A percentile compares a stretch with the other conserved stretches of the same genome.
Evolutionary conservation across 2,329 filamentous ascomycete genomes (phyloP).

Genomic region (Calonectria hongkongensis): DNA sequence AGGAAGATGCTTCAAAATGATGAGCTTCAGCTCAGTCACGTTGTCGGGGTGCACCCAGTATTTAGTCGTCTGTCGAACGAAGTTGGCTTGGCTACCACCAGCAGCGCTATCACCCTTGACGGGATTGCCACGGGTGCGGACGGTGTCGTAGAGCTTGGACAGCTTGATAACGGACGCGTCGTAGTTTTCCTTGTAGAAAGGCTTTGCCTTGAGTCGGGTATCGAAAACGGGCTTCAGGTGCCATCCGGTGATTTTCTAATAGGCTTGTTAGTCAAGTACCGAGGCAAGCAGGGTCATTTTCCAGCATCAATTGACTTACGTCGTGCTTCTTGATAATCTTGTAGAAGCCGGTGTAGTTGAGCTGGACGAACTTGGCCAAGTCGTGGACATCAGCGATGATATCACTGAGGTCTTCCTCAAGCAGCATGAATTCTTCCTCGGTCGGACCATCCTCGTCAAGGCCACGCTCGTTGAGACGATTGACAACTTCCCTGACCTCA

Average conservation of each 20-base stretch:
- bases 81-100: constrained; percentile 94
- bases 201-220: constrained; percentile 93
- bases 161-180: constrained; percentile 96
- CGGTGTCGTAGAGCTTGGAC: constrained; percentile 95
- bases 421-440: constrained; percentile 94
- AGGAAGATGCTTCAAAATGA: constrained; percentile 97
- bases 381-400: constrained; percentile 99
- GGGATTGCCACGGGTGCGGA: constrained; percentile 93
- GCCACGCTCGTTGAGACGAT: constrained; percentile 79
- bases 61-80: constrained; percentile 97
- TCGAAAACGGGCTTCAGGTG: constrained; percentile 97
- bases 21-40: constrained; percentile 97
- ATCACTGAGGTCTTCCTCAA: constrained; percentile 96
- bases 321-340: constrained; percentile 99
- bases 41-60: constrained; percentile 99
- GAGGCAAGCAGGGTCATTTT: not conserved
- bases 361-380: constrained; percentile 96
- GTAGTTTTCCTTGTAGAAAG: constrained; percentile 99
- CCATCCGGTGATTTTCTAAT: constrained; percentile 94
- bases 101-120: constrained; percentile 94
- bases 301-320: constrained; percentile 70
- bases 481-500: constrained; percentile 92
- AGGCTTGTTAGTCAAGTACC: constrained; percentile 46
- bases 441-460: constrained; percentile 77
- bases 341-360: constrained; percentile 99